Evolutionary conservation across 768 basidiomycete genomes (phyloP).

Genomic region (Mycena olivaceomarginata): DNA sequence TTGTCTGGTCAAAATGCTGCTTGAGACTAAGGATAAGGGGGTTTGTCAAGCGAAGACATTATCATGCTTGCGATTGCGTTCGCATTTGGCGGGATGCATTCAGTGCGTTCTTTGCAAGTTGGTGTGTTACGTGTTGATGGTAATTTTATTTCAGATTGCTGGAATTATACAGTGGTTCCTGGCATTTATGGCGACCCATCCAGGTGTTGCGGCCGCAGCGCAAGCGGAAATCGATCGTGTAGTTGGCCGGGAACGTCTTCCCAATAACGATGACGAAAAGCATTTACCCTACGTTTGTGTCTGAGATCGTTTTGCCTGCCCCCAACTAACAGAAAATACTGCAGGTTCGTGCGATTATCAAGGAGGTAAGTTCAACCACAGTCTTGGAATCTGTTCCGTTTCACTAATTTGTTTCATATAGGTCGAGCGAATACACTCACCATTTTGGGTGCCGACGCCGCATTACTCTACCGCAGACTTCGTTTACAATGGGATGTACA

Average conservation of each 20-base stretch:
- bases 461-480: slow-evolving; percentile 54
- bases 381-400: neutral
- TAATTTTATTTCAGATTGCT: slow-evolving; percentile 50
- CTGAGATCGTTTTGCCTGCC: neutral
- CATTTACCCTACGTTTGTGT: slow-evolving; percentile 3
- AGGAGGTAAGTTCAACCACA: slow-evolving; percentile 17
- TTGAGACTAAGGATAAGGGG: neutral
- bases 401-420: slow-evolving; percentile 8
- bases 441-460: slow-evolving; percentile 52
- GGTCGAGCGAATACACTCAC: slow-evolving; percentile 48
- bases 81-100: neutral
- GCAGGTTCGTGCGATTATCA: slow-evolving; percentile 28
- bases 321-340: neutral
- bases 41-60: neutral
- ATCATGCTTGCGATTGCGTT: slow-evolving; percentile 1
- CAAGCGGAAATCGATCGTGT: slow-evolving; percentile 60
- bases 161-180: slow-evolving; percentile 59
- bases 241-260: slow-evolving; percentile 54
- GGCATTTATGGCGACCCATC: slow-evolving; percentile 53
- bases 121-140: neutral
- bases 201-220: slow-evolving; percentile 53
- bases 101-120: neutral
- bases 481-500: slow-evolving; percentile 54
- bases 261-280: slow-evolving; percentile 27
- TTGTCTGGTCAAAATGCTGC: neutral